Evolutionary conservation across 108 stramenopile species (phyloP), one percentile per base, ranked within the genome.

Genomic region (Epipyxis sp.): DNA sequence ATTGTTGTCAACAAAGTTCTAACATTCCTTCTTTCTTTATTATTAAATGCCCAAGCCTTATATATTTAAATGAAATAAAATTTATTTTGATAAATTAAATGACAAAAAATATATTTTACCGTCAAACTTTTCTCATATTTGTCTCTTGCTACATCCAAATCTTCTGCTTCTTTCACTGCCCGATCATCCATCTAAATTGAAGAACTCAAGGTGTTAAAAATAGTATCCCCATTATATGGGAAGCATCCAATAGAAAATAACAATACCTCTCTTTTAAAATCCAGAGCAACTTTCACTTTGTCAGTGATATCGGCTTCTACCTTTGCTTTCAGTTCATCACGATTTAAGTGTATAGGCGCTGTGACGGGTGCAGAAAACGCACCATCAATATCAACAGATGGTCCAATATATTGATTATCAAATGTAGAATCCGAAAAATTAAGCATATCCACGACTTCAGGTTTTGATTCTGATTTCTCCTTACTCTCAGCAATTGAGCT

Each of bases 1-100:
- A 98, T 88, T 77, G 91, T 91, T n/a, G 89, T 90, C 81, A 98
- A 87, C 32, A 98, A 81, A 0, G 95, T 95, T n/a, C 94, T 86
- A 29, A 98, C 76, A 76, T 94, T 94, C 68, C 94, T 91, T 88
- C 94, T 96, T 61, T 87, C 85, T 59, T 90, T 91, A 32, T 82
- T 76, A 20, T 78, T 83, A 61, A 92, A 92, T 13, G 54, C 32
- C 25, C 27, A 29, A 10, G 76, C 32, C 54, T 50, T 32, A 65
- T 35, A 6, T 16, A 37, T 37, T 65, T 25, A 57, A 25, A 57
- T 57, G 25, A 57, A 20, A 25, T 20, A 57, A 25, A 25, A 57
- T 20, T 25, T 57, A 16, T 25, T 57, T 57, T 37, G 35, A 41
- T 37, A 68, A 20, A 68, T 40, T 41, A 16, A 37, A 37, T 37